phyloP scores from a whole-genome alignment of 805 yeast genomes.

The Candida awuae region DNA sequence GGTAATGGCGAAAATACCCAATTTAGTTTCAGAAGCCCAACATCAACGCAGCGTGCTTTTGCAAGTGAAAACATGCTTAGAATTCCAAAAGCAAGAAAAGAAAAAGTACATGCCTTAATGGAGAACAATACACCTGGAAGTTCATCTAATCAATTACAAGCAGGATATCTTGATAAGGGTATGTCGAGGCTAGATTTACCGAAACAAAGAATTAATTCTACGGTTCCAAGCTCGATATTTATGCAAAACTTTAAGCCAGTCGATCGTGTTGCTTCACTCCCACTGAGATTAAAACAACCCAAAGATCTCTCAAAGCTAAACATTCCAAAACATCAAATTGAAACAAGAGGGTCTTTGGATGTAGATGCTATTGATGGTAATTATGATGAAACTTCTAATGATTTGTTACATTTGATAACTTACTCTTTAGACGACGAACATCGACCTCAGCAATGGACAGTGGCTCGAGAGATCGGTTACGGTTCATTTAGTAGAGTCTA shows the following conservation, averaged over 20 bases:
- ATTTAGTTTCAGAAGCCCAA: background rate
- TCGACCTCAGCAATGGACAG: conserved; percentile 25
- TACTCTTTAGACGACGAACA: conserved; percentile 5
- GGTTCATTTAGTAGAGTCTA: conserved; percentile 68
- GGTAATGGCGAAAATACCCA: no score
- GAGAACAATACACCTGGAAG: background rate
- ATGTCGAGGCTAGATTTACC: background rate
- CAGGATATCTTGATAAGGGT: no score
- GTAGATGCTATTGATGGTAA: no score
- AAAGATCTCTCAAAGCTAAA: conserved; percentile 8
- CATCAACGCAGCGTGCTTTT: background rate
- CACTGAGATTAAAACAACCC: conserved; percentile 4
- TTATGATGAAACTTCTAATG: background rate
- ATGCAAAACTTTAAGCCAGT: conserved; percentile 21
- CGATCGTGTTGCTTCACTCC: conserved; percentile 25
- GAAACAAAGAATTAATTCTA: background rate
- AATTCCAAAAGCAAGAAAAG: background rate
- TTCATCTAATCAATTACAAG: no score
- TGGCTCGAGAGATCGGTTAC: conserved; percentile 41
- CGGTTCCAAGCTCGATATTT: background rate
- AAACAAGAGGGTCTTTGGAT: background rate
- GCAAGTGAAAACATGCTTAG: background rate
- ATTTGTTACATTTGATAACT: conserved; percentile 3
- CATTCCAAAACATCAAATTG: background rate
- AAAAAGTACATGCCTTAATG: background rate